Evolutionary conservation across 75 land plant species (phyloP), one percentile per base, ranked within the genome.

Genomic region (Pseudotsuga menziesii): DNA sequence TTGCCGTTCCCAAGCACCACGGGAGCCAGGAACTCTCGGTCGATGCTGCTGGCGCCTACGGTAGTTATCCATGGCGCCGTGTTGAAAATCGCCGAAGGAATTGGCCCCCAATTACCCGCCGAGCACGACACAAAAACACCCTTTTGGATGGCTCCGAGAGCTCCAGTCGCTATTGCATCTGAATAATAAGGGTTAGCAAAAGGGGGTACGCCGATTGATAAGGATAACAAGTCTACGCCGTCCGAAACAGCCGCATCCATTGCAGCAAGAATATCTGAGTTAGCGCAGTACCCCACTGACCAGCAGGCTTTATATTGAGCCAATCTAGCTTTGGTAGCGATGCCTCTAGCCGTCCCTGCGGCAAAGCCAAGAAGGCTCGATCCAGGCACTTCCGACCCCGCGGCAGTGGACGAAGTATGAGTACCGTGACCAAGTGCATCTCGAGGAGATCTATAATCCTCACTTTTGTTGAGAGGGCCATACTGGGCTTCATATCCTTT

Each of bases 351-450:
- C n/a, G 85, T 80, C 39, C 93, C 93, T 15, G 85, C 9, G 2
- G 93, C 93, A 60, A 85, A 91, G 20, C 93, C 93, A 12, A 36
- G 61, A 87, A 91, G 82, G 74, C 79, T 85, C 0, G 94, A 91
- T 66, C 78, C 58, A 61, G 83, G 87, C 0, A 81, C 78, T 54
- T 84, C 56, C 26, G 88, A 72, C 1, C 94, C 94, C n/a, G 91
- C 89, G 0, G 91, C 91, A 19, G 89, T 91, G 17, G 94, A 91
- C 1, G 94, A 91, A 52, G 94, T 91, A 77, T 91, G 94, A 6
- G 89, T 87, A 48, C 98, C 96, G 61, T 95, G 98, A 15, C 98
- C 98, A 35, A 93, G 96, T 5, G 96, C 84, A 61, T 95, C 98
- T 23, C 98, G 69, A 39, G 98, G 89, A 15, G 95, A 92, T 44